Percentiles rank a stretch among this genome's conserved stretches.
These are phyloP conservation scores for Zymoseptoria tritici DNA, from an alignment of 2,329 filamentous ascomycete genomes.

Conservation along the genomic window DNA sequence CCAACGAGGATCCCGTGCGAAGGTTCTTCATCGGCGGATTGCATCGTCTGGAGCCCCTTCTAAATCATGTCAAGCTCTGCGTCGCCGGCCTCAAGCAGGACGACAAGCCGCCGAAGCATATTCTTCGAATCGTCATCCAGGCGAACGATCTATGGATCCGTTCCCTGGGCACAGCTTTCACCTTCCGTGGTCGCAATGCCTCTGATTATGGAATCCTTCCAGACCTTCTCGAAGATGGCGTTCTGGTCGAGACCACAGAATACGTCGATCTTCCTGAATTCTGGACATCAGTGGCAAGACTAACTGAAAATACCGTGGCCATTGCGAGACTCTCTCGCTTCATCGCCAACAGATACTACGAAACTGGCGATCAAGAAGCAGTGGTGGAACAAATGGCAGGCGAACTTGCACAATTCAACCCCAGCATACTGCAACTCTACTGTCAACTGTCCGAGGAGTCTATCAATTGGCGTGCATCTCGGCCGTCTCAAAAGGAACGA, in stretches of 20 bases:
- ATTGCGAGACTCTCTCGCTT: conserved; percentile 37
- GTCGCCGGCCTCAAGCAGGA: conserved; percentile 18
- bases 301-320: conserved; percentile 32
- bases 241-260: conserved; percentile 49
- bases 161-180: conserved; percentile 55
- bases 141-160: conserved; percentile 67
- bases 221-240: conserved; percentile 50
- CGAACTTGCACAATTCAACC: conserved; percentile 46
- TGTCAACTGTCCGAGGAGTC: conserved; percentile 55
- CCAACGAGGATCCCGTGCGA: conserved; percentile 72
- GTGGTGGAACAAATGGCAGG: conserved; percentile 30
- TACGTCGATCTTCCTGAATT: conserved; percentile 62
- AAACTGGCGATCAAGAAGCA: conserved; percentile 27
- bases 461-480: conserved; percentile 50
- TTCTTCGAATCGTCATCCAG: conserved; percentile 49
- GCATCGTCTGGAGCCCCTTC: conserved; percentile 21
- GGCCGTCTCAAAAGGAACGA: conserved; percentile 42
- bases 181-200: conserved; percentile 65
- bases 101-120: conserved; percentile 32
- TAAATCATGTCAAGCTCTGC: conserved; percentile 13
- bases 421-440: conserved; percentile 49
- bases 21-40: conserved; percentile 64
- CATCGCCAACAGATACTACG: conserved; percentile 34
- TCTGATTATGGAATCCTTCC: conserved; percentile 63
- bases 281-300: conserved; percentile 67